Evolutionary conservation across 176 grass and related monocot species (phyloP).

Genomic region (Eleusine indica): DNA sequence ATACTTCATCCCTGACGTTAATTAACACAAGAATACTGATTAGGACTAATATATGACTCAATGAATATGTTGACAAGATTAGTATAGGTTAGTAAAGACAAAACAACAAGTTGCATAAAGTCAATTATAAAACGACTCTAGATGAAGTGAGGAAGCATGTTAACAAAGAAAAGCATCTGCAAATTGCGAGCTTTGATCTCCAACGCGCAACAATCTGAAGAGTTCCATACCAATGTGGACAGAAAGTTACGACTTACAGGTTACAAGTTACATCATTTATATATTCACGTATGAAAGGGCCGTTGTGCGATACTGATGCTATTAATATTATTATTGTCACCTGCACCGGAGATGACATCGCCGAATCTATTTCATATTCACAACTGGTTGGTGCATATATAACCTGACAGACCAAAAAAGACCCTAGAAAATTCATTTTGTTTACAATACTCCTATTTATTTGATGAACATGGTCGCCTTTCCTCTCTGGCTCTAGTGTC

Average conservation of each 20-base stretch:
- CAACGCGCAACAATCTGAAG: background rate
- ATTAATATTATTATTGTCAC: background rate
- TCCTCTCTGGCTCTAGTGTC: background rate
- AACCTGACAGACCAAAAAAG: background rate
- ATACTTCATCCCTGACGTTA: constrained; percentile 30
- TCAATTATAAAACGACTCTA: background rate
- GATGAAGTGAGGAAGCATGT: background rate
- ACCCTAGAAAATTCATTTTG: background rate
- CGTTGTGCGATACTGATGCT: background rate
- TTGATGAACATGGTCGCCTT: background rate
- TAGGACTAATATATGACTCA: constrained; percentile 14
- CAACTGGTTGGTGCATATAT: constrained; percentile 2
- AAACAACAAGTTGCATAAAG: background rate
- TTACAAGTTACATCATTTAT: background rate
- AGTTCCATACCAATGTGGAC: background rate
- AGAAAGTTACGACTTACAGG: background rate
- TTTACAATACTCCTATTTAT: background rate
- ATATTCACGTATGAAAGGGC: background rate
- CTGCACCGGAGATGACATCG: background rate
- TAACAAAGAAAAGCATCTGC: background rate
- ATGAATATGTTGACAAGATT: background rate
- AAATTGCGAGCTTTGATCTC: background rate
- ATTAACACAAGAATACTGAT: background rate
- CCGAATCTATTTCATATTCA: background rate
- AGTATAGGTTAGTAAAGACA: background rate